Conservation (phyloP, 345 rosid genomes). For the Nephelium lappaceum region DNA sequence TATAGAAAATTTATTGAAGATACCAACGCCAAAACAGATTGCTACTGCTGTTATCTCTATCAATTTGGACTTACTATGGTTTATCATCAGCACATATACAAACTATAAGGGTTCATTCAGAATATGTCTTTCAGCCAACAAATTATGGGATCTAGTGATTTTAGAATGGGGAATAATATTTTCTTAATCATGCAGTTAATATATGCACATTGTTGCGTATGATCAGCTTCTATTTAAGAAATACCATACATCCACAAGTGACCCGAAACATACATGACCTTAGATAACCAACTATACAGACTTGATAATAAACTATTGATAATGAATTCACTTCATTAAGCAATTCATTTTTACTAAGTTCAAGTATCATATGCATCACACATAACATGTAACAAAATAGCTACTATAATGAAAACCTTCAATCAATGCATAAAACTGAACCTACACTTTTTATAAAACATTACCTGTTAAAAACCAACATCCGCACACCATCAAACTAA, state of each 20-base stretch:
- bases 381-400: background rate
- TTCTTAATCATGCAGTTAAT: background rate
- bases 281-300: background rate
- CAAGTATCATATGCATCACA: background rate
- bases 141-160: background rate
- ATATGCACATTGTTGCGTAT: background rate
- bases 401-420: background rate
- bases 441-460: slow-evolving; percentile 14
- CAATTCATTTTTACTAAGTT: background rate
- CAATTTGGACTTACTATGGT: background rate
- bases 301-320: too few relatives aligned
- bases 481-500: slow-evolving; percentile 29
- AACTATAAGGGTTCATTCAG: background rate
- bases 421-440: slow-evolving; percentile 16
- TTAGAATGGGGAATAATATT: background rate
- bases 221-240: background rate
- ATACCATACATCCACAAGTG: background rate
- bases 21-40: background rate
- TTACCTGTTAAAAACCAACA: slow-evolving; percentile 46
- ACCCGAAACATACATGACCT: background rate
- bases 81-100: background rate
- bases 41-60: background rate
- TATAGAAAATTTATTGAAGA: background rate
- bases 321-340: background rate
- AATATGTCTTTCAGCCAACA: background rate